phyloP scores from a whole-genome alignment of 176 grass and related monocot genomes.

The Oryza australiensis region DNA sequence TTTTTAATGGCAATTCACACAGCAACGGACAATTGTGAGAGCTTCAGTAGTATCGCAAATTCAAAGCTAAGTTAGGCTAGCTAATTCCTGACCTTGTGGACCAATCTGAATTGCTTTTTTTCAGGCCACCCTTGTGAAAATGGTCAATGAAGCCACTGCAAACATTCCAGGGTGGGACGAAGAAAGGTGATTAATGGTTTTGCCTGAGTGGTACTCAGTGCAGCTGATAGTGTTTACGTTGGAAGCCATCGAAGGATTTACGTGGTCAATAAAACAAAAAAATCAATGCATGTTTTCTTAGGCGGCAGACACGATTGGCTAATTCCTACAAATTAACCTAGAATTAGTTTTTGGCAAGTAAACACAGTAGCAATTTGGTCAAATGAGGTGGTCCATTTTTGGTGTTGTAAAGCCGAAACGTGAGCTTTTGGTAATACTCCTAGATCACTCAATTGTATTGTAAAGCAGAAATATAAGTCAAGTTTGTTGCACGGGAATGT shows the following conservation, averaged over 20 bases:
- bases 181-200: conserved; percentile 51
- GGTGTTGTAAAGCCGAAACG: conserved; percentile 36
- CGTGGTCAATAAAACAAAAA: conserved; percentile 29
- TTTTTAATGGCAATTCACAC: background rate
- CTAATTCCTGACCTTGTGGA: background rate
- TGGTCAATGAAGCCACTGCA: conserved; percentile 88
- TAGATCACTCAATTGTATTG: conserved; percentile 24
- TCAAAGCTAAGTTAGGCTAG: background rate
- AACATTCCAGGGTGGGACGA: conserved; percentile 88
- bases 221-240: conserved; percentile 23
- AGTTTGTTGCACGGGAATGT: background rate
- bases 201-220: conserved; percentile 28
- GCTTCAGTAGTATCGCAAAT: background rate
- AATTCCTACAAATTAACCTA: conserved; percentile 43
- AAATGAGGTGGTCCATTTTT: conserved; percentile 30
- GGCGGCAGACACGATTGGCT: background rate
- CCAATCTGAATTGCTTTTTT: conserved; percentile 24
- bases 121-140: conserved; percentile 90
- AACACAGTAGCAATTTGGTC: background rate
- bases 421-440: background rate
- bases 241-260: conserved; percentile 22
- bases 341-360: conserved; percentile 26
- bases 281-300: background rate
- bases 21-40: background rate
- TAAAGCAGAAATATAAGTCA: conserved; percentile 24